A percentile compares a stretch with the other conserved stretches of the same genome.
Evolutionary conservation across 169 alveolate species (phyloP).

Genomic region (Plasmodium gaboni): DNA sequence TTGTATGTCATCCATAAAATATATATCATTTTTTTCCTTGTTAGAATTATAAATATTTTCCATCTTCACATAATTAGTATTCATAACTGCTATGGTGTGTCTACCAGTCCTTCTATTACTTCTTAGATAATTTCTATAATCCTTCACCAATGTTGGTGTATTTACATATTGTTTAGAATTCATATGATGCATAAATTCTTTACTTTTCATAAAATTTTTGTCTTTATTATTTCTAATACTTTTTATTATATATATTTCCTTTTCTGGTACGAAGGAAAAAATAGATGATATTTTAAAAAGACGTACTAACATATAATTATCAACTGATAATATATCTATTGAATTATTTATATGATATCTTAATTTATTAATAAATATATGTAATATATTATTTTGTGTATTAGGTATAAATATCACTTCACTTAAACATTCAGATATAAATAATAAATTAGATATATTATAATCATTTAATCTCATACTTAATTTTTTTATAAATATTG

Average conservation of each 20-base stretch:
- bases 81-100: neutral
- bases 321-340: neutral
- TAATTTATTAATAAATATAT: constrained; percentile 52
- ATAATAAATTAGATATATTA: constrained; percentile 20
- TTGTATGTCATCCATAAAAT: too few relatives aligned
- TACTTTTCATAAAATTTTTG: too few relatives aligned
- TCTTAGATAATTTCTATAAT: neutral
- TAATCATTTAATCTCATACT: constrained; percentile 18
- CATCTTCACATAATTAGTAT: neutral
- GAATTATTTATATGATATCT: constrained; percentile 30
- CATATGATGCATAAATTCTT: too few relatives aligned
- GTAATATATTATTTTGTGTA: constrained; percentile 47
- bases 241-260: constrained; percentile 12
- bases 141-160: neutral
- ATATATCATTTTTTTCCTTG: too few relatives aligned
- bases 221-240: neutral
- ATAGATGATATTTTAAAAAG: constrained; percentile 46
- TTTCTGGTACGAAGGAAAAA: constrained; percentile 66
- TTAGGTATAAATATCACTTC: constrained; percentile 52
- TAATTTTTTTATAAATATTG: constrained; percentile 49
- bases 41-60: neutral
- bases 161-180: neutral
- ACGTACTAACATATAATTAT: constrained; percentile 33
- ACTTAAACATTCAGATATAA: constrained; percentile 47
- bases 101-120: neutral